Conservation (phyloP, 331 rosid species). For the Rosa hybrid region DNA sequence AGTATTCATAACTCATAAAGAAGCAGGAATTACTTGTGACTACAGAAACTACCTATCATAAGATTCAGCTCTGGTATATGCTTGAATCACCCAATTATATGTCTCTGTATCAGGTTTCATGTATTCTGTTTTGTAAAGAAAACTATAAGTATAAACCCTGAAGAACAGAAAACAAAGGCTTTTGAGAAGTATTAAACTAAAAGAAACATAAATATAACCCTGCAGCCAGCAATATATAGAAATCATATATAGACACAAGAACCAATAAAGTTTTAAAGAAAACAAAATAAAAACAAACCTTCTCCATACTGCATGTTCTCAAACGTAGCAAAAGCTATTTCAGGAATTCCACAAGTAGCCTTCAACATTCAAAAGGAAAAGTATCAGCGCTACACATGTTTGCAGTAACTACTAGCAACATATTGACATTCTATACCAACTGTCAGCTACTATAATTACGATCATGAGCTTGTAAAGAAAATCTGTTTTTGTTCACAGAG, state of each 20-base stretch:
- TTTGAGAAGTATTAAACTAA: slow-evolving; percentile 3
- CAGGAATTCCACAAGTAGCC: slow-evolving; percentile 98
- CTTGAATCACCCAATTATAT: slow-evolving; percentile 98
- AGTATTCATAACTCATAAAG: background rate
- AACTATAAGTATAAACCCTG: slow-evolving; percentile 17
- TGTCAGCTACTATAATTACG: background rate
- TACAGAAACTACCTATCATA: slow-evolving; percentile 73
- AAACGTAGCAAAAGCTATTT: slow-evolving; percentile 88
- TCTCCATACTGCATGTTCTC: slow-evolving; percentile 99
- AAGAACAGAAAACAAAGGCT: slow-evolving; percentile 22
- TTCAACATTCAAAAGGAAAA: slow-evolving; percentile 37
- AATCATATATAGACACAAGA: slow-evolving; percentile 22
- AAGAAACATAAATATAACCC: background rate
- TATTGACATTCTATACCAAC: background rate
- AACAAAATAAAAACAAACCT: slow-evolving; percentile 45
- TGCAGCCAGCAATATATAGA: background rate
- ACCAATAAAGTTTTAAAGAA: slow-evolving; percentile 23
- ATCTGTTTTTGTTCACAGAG: background rate
- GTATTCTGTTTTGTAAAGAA: slow-evolving; percentile 48
- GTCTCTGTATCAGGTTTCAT: slow-evolving; percentile 98
- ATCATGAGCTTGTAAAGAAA: background rate
- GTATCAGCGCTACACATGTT: slow-evolving; percentile 13
- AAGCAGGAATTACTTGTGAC: slow-evolving; percentile 5
- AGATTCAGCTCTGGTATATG: slow-evolving; percentile 96
- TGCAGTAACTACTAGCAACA: background rate